Evolutionary conservation across 1,284 basidiomycete genomes (phyloP).

Genomic region (Malassezia sp.): DNA sequence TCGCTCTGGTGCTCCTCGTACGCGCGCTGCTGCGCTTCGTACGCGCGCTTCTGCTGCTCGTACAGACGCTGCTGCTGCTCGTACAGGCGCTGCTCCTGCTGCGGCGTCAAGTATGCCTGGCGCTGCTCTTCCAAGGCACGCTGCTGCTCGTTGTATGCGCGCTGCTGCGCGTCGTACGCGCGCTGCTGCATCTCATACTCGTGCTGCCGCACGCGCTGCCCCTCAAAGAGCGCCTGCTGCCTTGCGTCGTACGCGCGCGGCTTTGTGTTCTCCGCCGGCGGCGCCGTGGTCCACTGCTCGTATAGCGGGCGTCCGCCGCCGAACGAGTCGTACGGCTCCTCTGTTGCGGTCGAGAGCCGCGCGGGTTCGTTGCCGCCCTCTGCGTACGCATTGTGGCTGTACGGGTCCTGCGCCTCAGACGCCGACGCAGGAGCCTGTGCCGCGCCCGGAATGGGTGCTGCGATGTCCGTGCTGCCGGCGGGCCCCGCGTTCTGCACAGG

Average conservation of each 20-base stretch:
- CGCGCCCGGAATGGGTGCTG: neutral
- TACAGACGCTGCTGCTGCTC: neutral
- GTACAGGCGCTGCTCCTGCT: neutral
- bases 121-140: neutral
- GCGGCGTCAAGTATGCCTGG: neutral
- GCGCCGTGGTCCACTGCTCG: neutral
- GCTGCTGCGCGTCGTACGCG: neutral
- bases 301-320: slow-evolving; percentile 7
- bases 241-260: neutral
- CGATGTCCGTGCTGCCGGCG: neutral
- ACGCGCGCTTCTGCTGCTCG: neutral
- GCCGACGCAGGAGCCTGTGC: neutral
- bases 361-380: too few relatives aligned
- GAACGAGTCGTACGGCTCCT: slow-evolving; percentile 6
- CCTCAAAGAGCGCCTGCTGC: neutral
- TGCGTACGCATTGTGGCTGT: too few relatives aligned
- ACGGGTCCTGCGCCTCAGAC: too few relatives aligned
- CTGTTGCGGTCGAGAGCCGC: too few relatives aligned
- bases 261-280: neutral
- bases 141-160: neutral
- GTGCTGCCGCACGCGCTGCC: neutral
- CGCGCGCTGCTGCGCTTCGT: neutral
- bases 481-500: neutral
- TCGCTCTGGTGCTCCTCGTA: neutral
- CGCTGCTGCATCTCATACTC: slow-evolving; percentile 1